Conservation (phyloP, 2,329 filamentous ascomycete species). For the Diaporthe sp. region DNA sequence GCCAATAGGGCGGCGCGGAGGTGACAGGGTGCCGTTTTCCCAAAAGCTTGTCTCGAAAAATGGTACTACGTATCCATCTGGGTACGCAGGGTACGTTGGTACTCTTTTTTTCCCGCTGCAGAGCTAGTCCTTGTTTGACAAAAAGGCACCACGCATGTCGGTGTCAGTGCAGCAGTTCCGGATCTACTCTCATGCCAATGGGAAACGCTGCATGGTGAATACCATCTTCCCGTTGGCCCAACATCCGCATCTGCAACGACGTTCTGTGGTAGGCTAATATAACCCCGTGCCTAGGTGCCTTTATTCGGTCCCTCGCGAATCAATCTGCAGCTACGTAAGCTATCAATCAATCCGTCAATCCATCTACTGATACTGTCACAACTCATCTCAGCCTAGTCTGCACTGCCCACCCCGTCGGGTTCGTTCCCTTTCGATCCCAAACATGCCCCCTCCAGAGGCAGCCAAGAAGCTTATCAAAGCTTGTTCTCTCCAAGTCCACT, state of each 20-base stretch:
- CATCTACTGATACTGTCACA: not conserved
- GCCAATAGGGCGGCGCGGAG: not conserved
- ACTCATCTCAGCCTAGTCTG: not conserved
- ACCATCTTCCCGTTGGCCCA: not conserved
- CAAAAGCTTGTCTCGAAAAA: conserved; percentile 15
- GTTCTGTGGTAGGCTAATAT: not conserved
- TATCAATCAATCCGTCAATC: not conserved
- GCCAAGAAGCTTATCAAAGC: conserved; percentile 12
- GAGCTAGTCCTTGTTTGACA: conserved; percentile 13
- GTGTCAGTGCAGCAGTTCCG: too few species aligned
- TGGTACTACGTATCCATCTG: too few species aligned
- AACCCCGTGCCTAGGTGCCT: conserved; percentile 7
- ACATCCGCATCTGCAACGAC: not conserved
- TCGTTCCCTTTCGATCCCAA: not conserved
- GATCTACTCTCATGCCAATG: too few species aligned
- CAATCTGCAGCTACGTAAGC: not conserved
- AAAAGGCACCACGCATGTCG: conserved; percentile 13
- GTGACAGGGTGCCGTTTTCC: conserved; percentile 8
- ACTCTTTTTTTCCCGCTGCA: not conserved
- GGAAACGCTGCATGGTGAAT: not conserved
- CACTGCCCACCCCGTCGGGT: not conserved
- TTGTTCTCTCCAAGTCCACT: not conserved
- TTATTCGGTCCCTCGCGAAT: conserved; percentile 13
- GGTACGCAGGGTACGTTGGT: too few species aligned
- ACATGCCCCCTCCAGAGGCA: not conserved